Conservation (phyloP, 495 filamentous ascomycete genomes). For the Podospora pseudocomata region DNA sequence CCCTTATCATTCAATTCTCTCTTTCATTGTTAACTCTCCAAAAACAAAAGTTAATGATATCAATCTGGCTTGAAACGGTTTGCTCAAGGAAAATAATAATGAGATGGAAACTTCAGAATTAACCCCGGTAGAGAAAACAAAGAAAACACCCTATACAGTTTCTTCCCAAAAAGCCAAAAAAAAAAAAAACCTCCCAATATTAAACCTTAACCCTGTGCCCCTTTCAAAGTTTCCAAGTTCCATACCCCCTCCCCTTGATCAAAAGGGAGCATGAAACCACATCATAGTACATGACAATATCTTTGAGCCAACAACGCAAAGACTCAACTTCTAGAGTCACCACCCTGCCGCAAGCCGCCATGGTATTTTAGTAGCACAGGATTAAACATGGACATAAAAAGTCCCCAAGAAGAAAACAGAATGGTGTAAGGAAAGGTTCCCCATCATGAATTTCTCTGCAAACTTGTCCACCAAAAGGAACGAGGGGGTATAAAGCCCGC, state of each 20-base stretch:
- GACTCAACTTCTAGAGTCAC: background rate
- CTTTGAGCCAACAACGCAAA: background rate
- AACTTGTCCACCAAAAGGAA: background rate
- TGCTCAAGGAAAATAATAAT: background rate
- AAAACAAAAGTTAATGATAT: background rate
- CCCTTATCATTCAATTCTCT: background rate
- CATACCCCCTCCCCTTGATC: background rate
- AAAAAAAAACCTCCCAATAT: background rate
- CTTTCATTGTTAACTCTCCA: background rate
- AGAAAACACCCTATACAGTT: background rate
- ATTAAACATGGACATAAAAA: background rate
- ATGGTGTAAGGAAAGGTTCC: background rate
- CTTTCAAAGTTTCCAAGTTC: background rate
- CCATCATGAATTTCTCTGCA: background rate
- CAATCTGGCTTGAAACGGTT: constrained; percentile 1
- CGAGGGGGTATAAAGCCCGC: background rate
- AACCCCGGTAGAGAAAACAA: background rate
- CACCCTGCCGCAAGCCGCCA: background rate
- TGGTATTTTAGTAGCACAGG: constrained; percentile 6
- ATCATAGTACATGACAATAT: background rate
- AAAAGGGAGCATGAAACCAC: background rate
- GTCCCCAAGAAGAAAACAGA: background rate
- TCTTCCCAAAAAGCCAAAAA: background rate
- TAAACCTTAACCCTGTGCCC: background rate
- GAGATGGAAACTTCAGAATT: background rate